A percentile compares a stretch with the other conserved stretches of the same genome.
Evolutionary conservation across 306 rosid species (phyloP).

Genomic region (Hippophae rhamnoides): DNA sequence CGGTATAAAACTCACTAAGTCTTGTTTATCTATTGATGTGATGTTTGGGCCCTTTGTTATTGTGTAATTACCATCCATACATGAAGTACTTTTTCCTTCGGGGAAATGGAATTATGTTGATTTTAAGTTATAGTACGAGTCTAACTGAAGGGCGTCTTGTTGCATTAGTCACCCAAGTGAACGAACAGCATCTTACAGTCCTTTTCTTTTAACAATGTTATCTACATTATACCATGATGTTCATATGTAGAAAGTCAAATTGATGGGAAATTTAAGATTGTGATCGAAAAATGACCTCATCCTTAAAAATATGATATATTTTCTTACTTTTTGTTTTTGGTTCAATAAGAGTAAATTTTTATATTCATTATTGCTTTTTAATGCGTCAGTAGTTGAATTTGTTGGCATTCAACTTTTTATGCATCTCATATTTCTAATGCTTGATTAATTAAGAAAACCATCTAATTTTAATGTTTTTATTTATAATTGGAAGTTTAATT

Average conservation of each 20-base stretch:
- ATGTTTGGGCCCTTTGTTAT: not conserved
- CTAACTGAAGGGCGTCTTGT: not conserved
- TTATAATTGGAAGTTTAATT: not conserved
- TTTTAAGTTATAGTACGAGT: not conserved
- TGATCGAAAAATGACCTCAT: not conserved
- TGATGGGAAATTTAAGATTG: not conserved
- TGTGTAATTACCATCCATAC: not conserved
- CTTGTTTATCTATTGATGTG: conserved; percentile 1
- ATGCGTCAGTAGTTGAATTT: not conserved
- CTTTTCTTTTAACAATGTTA: not conserved
- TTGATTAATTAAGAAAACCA: not conserved
- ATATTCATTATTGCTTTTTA: not conserved
- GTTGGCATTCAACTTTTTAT: not conserved
- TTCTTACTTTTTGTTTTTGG: too few relatives aligned
- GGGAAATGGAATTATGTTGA: not conserved
- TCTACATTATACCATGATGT: not conserved
- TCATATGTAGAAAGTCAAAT: not conserved
- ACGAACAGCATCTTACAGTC: too few relatives aligned
- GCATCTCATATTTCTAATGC: not conserved
- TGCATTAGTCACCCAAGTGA: too few relatives aligned
- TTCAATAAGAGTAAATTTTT: not conserved
- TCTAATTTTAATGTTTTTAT: conserved; percentile 2
- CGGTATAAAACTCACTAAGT: conserved; percentile 41
- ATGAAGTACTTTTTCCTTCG: not conserved
- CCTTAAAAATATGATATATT: too few relatives aligned